Evolutionary conservation across 441 rosid species (phyloP).

Genomic region (Arabidopsis hybrid): DNA sequence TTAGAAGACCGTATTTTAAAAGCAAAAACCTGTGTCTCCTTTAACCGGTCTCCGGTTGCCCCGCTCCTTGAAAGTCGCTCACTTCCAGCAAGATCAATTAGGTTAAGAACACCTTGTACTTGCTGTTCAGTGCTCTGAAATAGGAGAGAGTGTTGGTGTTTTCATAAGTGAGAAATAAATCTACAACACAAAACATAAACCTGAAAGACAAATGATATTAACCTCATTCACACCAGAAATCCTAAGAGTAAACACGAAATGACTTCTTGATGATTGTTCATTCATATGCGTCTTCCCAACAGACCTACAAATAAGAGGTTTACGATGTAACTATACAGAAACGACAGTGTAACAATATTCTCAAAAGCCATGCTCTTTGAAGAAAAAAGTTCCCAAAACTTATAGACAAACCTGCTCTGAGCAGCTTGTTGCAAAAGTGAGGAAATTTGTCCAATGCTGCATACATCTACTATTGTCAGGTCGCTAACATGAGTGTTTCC

Average conservation of each 20-base stretch:
- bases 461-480: constrained; percentile 84
- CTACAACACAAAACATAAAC: background rate
- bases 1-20: background rate
- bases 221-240: constrained; percentile 96
- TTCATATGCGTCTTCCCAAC: constrained; percentile 97
- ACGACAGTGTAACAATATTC: background rate
- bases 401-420: constrained; percentile 76
- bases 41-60: constrained; percentile 89
- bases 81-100: constrained; percentile 97
- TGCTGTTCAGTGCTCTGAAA: constrained; percentile 90
- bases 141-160: constrained; percentile 13
- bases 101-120: constrained; percentile 90
- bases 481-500: constrained; percentile 86
- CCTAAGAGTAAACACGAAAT: constrained; percentile 91
- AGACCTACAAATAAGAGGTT: constrained; percentile 57
- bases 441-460: constrained; percentile 78
- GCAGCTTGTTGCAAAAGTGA: constrained; percentile 85
- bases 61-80: constrained; percentile 93
- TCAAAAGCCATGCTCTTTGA: background rate
- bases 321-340: background rate
- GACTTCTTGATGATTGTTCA: constrained; percentile 97
- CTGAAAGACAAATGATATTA: background rate
- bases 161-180: background rate
- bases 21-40: constrained; percentile 86
- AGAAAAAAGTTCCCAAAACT: background rate